Percentiles rank a stretch among this genome's conserved stretches.
phyloP scores from a whole-genome alignment of 805 yeast species.

The Crinitomyces ghanaensis region DNA sequence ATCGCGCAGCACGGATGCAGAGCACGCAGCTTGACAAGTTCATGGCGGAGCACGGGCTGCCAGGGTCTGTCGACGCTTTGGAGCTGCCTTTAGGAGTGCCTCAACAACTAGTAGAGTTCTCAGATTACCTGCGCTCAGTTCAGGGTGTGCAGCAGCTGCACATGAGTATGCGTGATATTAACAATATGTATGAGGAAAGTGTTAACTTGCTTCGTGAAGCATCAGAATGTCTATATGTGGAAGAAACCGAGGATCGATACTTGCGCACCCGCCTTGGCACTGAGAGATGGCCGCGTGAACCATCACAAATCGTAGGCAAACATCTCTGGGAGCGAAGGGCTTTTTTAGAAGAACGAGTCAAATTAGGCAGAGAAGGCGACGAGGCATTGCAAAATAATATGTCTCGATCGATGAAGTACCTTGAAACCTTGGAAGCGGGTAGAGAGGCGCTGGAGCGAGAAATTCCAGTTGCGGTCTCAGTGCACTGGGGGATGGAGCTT shows the following conservation, averaged over 20 bases:
- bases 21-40: conserved; percentile 13
- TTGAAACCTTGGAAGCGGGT: conserved; percentile 34
- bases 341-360: conserved; percentile 34
- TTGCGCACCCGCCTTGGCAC: conserved; percentile 43
- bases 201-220: conserved; percentile 35
- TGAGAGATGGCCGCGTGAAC: conserved; percentile 40
- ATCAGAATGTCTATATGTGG: conserved; percentile 36
- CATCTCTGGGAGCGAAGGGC: conserved; percentile 31
- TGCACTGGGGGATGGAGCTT: conserved; percentile 27
- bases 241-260: conserved; percentile 43
- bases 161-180: conserved; percentile 36
- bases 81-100: conserved; percentile 50
- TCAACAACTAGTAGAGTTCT: conserved; percentile 41
- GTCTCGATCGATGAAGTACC: too few species aligned
- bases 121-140: conserved; percentile 37
- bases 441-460: conserved; percentile 20
- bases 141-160: conserved; percentile 43
- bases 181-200: conserved; percentile 32
- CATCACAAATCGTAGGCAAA: conserved; percentile 36
- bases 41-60: conserved; percentile 40
- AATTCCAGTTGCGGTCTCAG: conserved; percentile 25
- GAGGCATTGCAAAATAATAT: conserved; percentile 36
- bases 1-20: conserved; percentile 24
- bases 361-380: conserved; percentile 56
- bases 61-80: conserved; percentile 51